Base-by-base conservation (phyloP, 176 grass and related monocot genomes). In the Aegilops tauschii region DNA sequence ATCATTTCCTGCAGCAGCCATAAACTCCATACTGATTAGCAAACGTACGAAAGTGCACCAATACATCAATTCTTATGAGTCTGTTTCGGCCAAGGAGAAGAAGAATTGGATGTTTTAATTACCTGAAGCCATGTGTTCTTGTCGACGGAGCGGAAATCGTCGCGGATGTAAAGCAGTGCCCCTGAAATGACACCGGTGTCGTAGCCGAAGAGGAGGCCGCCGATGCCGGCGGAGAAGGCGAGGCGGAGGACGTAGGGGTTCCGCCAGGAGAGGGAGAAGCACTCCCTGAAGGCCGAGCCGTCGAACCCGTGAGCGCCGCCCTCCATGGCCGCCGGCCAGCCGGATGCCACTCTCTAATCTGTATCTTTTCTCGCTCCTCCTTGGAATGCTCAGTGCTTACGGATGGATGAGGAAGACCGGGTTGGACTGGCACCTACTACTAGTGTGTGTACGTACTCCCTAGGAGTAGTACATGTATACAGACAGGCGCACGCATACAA, bases 121-220 rank as follows among this genome's bases (percentile, higher is more conserved):
- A 92, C 94, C 90, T 97, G 95, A 8, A 97, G 86, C 95, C 92
- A 93, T 80, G 88, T 97, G 54, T 92, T 92, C 90, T 84, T 91
- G 78, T 97, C 92, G 14, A 97, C 95, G 20, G 90, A 83, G 21
- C 25, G n/a, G 68, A 97, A 97, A 35, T 97, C 90, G 42, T 97
- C 95, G 9, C 95, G 92, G 74, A 97, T 97, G 88, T 97, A 97
- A 61, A 97, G 95, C 47, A 97, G 75, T 14, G 95, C 95, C 56
- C 95, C 92, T 0, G 95, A 97, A 85, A 97, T 97, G 5, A 97
- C 95, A 66, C 95, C 92, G 58, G 95, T 94, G 80, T 97, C 90
- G 79, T 97, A 94, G 74, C 95, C 95, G 58, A 97, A 97, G 87
- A 97, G 95, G 52, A 97, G 87, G 29, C 95, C 95, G 27, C 95